These are phyloP conservation scores for Endotrypanum monterogeii DNA, from an alignment of 208 protist genomes.

Conservation along the genomic window DNA sequence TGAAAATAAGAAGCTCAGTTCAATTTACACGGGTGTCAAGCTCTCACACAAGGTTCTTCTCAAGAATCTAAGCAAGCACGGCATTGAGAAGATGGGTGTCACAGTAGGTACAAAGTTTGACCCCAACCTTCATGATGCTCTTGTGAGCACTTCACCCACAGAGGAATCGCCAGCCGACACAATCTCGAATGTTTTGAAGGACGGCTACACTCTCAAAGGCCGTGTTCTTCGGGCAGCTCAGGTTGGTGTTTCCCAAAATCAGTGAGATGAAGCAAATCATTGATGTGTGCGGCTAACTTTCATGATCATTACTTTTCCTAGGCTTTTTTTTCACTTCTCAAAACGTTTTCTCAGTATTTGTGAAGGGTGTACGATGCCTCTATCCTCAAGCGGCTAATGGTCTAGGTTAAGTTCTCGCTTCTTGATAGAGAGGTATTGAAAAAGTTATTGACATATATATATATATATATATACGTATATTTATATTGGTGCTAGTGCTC, in stretches of 20 bases:
- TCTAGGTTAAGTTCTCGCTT: not conserved
- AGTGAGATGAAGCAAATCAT: slow-evolving; percentile 1
- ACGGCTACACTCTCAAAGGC: slow-evolving; percentile 86
- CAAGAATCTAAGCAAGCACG: slow-evolving; percentile 85
- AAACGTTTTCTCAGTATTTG: slow-evolving; percentile 18
- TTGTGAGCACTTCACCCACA: slow-evolving; percentile 75
- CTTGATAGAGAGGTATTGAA: not conserved
- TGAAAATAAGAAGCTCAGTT: slow-evolving; percentile 57
- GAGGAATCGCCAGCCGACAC: slow-evolving; percentile 48
- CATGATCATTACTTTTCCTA: not conserved
- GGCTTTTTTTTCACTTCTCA: slow-evolving; percentile 22
- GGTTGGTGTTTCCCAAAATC: slow-evolving; percentile 74
- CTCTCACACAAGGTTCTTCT: slow-evolving; percentile 84
- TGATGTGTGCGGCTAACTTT: not conserved
- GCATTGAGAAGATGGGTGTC: slow-evolving; percentile 87
- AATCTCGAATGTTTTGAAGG: slow-evolving; percentile 88
- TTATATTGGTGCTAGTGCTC: not conserved
- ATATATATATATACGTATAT: slow-evolving; percentile 14
- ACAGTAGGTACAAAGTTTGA: slow-evolving; percentile 79
- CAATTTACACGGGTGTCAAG: slow-evolving; percentile 85
- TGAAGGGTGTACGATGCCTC: not conserved
- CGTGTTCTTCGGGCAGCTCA: slow-evolving; percentile 90
- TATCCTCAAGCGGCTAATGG: not conserved
- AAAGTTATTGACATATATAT: not conserved
- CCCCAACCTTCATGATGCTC: slow-evolving; percentile 90